Base-by-base conservation (phyloP, 192 early-diverging fungal genomes). In the Coemansia sp. region DNA sequence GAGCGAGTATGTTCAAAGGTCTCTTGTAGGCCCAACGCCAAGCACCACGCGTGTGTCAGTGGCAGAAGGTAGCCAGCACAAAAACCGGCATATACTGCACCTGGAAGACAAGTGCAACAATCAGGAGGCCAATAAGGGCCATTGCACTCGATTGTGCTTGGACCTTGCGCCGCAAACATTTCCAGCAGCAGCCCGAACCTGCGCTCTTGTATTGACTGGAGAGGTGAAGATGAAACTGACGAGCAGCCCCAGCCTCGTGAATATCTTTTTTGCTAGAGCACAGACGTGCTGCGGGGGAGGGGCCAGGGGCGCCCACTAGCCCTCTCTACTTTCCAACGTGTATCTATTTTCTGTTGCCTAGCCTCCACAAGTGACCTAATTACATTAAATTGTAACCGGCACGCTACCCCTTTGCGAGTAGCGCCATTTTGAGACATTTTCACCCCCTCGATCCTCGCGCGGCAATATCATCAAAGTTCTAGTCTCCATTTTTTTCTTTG, bases 351-450 rank as follows among this genome's bases (percentile, higher is more conserved):
- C 27, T 50, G 46, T 50, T 50, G 46, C 46, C 24, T 14, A 15
- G 46, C 46, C 46, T 29, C 24, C 18, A 3, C 18, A 12, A 24
- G 14, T 24, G 6, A 24, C 26, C 46, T 50, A 50, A 27, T 50
- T 27, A 15, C 27, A 27, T 50, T 46, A 41, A n/a, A 32, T 32
- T 32, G 29, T 32, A 17, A 17, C 15, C 15, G 39, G 39, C 39
- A 41, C 39, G 43, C 43, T 21, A 43, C 19, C 5, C 26, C 44
- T 5, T 11, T 10, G 21, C 24, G 8, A 22, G 26, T 14, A 14
- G 46, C 21, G 46, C 46, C 26, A 10, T 29, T 50, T 29, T 50
- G 46, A 50, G 46, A 24, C 46, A 50, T 50, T 27, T 50, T 50
- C 26, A 27, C 46, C 10, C 26, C 43, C 22, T 27, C 46, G 46